Base-by-base conservation (phyloP, 1,284 basidiomycete genomes). In the Ceratobasidium papillatum region DNA sequence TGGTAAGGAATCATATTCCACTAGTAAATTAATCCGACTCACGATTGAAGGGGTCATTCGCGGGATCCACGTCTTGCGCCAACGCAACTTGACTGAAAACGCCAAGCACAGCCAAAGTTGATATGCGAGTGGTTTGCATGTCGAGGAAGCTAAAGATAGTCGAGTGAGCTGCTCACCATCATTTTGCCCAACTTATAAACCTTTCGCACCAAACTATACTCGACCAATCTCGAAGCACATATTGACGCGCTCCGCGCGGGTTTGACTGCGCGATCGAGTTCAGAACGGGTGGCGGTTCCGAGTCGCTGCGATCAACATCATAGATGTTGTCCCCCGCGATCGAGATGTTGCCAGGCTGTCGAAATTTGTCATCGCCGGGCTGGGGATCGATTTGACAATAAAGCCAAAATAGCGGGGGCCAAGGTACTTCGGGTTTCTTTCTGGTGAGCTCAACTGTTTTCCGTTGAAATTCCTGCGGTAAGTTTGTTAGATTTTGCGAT, bases 1-100 rank as follows among this genome's bases (percentile, higher is more conserved):
- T 25, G 7, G n/a, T 43, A 17, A 2, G 17, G 22, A 19, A 45
- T 22, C n/a, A n/a, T 22, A 34, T 22, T 11, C 7, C 34, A 17
- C n/a, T 7, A 49, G 47, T 9, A 32, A 64, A n/a, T n/a, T n/a
- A n/a, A n/a, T n/a, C n/a, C n/a, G n/a, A n/a, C 63, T 22, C 34
- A 65, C 45, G 63, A 36, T 65, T 65, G 25, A 27, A 30, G 3
- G 47, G 47, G 32, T 65, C 45, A 34, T 65, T 52, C 19, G 9
- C 34, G 11, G 27, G 27, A 52, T 65, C 47, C 19, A 36, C 19
- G 4, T n/a, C 56, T 58, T 58, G 56, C 8, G 56, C 56, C 8
- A 17, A 3, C 9, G 34, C 56, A 19, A 30, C 8, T 27, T 38
- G 32, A 22, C 56, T 17, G 34, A 22, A 19, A 38, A 38, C 7